phyloP scores from a whole-genome alignment of 148 eudicot genomes.

The Mesembryanthemum crystallinum region DNA sequence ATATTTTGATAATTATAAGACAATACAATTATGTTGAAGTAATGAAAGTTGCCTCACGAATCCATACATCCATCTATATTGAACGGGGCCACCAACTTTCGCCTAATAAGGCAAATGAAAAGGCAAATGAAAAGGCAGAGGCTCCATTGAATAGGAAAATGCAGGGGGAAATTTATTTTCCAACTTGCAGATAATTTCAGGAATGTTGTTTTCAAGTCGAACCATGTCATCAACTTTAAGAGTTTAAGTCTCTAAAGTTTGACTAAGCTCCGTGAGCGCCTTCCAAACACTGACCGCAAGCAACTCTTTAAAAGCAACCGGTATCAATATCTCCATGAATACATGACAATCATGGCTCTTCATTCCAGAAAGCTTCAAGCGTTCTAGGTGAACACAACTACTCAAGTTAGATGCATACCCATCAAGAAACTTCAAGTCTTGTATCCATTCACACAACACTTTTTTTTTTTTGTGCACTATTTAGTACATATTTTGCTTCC shows the following conservation, averaged over 20 bases:
- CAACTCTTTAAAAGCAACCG: not conserved
- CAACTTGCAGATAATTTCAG: too few species aligned
- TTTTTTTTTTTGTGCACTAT: not conserved
- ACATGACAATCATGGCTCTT: not conserved
- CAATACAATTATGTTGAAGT: too few species aligned
- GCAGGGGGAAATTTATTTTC: too few species aligned
- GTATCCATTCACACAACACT: not conserved
- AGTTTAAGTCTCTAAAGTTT: not conserved
- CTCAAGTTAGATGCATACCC: not conserved
- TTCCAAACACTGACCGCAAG: not conserved
- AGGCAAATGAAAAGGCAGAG: not conserved
- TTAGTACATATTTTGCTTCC: not conserved
- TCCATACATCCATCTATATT: slow-evolving; percentile 1
- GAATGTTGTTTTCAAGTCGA: too few species aligned
- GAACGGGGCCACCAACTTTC: not conserved
- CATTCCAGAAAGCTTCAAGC: not conserved
- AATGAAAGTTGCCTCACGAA: not conserved
- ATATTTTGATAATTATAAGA: too few species aligned
- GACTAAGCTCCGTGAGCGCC: not conserved
- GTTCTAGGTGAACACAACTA: not conserved
- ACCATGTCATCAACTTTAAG: too few species aligned
- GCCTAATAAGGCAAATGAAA: not conserved
- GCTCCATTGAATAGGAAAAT: too few species aligned
- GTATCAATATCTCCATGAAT: not conserved
- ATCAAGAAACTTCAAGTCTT: not conserved